These are phyloP conservation scores for Verticillium longisporum DNA, from an alignment of 2,329 filamentous ascomycete genomes.

Conservation along the genomic window DNA sequence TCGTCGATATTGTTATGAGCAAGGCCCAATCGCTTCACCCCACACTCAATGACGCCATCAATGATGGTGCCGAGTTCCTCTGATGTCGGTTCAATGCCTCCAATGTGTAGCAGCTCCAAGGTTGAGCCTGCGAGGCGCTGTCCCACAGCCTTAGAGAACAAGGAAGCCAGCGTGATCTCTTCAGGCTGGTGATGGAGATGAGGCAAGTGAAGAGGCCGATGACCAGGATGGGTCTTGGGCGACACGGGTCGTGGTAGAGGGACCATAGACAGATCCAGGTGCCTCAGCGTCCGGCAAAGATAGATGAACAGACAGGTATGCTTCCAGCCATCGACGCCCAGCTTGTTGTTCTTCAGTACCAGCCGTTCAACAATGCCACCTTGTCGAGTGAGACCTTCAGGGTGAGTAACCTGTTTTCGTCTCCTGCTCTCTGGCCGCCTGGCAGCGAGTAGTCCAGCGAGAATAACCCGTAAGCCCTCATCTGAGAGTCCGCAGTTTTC, in stretches of 20 bases:
- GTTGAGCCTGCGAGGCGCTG: conserved; percentile 69
- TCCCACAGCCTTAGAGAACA: conserved; percentile 66
- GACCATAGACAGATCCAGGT: conserved; percentile 79
- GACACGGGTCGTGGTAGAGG: conserved; percentile 53
- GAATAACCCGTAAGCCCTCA: conserved; percentile 76
- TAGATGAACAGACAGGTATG: conserved; percentile 86
- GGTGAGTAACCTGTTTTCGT: conserved; percentile 30
- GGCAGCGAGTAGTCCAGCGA: conserved; percentile 78
- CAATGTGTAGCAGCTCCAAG: conserved; percentile 77
- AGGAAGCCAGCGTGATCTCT: conserved; percentile 32
- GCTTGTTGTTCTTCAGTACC: conserved; percentile 85
- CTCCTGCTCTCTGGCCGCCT: conserved; percentile 57
- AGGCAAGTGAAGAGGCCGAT: conserved; percentile 20
- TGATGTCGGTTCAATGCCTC: conserved; percentile 67
- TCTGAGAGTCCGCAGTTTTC: conserved; percentile 85
- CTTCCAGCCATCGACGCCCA: conserved; percentile 83
- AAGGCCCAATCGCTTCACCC: conserved; percentile 71
- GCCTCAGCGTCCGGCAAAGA: conserved; percentile 80
- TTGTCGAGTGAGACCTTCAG: conserved; percentile 35
- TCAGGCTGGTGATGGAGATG: conserved; percentile 16
- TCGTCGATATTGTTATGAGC: conserved; percentile 74
- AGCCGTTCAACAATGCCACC: conserved; percentile 80
- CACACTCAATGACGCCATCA: conserved; percentile 74
- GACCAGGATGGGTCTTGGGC: conserved; percentile 12
- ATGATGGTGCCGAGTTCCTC: conserved; percentile 68